Conservation (phyloP, 2,329 filamentous ascomycete genomes). For the Eurotiales sp. region DNA sequence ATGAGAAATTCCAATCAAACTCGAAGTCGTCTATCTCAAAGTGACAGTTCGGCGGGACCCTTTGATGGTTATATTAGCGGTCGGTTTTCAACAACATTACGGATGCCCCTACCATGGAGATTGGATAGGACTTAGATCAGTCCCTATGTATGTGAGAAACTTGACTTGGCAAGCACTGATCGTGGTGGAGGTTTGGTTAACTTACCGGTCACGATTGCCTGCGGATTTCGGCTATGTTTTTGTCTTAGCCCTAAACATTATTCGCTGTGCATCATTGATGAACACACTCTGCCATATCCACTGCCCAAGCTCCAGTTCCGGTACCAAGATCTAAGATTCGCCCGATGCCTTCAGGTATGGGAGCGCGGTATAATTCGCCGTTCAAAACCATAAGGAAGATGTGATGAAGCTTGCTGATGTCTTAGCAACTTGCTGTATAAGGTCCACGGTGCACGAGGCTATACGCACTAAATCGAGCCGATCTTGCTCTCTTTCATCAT, state of each 20-base stretch:
- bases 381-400: slow-evolving; percentile 18
- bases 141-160: slow-evolving; percentile 4
- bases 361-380: slow-evolving; percentile 15
- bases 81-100: too few species aligned
- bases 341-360: slow-evolving; percentile 14
- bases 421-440: not conserved
- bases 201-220: slow-evolving; percentile 16
- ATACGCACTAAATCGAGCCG: slow-evolving; percentile 10
- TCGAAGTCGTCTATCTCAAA: slow-evolving; percentile 25
- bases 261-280: slow-evolving; percentile 17
- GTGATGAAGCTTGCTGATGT: slow-evolving; percentile 18
- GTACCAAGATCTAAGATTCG: slow-evolving; percentile 10
- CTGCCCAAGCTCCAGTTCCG: slow-evolving; percentile 10
- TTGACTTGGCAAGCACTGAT: not conserved
- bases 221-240: slow-evolving; percentile 2
- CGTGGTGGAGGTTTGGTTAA: not conserved
- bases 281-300: slow-evolving; percentile 14
- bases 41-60: slow-evolving; percentile 10
- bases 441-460: not conserved
- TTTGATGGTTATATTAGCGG: not conserved
- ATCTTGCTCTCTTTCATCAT: slow-evolving; percentile 10
- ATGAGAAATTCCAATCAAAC: slow-evolving; percentile 24
- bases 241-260: not conserved
- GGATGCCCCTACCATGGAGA: slow-evolving; percentile 21
- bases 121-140: slow-evolving; percentile 21